These are phyloP conservation scores for Aquilaria malaccensis DNA, from an alignment of 345 rosid species.

Conservation along the genomic window DNA sequence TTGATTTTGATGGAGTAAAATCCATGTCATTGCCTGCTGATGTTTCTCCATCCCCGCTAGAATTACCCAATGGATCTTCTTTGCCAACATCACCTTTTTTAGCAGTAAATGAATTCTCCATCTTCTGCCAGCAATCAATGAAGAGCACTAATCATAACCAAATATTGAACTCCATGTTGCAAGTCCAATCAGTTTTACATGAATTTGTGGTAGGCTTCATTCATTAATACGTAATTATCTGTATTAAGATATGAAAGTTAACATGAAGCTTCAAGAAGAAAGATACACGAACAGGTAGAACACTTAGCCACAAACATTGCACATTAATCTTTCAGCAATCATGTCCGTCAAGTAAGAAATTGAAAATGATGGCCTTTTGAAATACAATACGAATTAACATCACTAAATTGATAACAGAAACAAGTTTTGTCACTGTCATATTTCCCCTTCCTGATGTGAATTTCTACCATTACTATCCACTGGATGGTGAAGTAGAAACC, in stretches of 20 bases:
- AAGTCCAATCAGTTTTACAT: no score
- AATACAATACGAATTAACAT: no score
- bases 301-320: constrained; percentile 5
- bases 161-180: not conserved
- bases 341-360: no score
- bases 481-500: no score
- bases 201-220: no score
- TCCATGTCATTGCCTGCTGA: constrained; percentile 15
- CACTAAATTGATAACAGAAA: no score
- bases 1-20: constrained; percentile 20
- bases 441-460: no score
- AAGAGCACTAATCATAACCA: constrained; percentile 11
- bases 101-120: constrained; percentile 39
- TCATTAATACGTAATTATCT: constrained; percentile 14
- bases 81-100: constrained; percentile 33
- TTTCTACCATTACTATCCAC: no score
- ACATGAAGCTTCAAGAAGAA: not conserved
- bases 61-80: constrained; percentile 32
- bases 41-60: constrained; percentile 18
- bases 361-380: no score
- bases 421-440: no score
- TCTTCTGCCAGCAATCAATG: constrained; percentile 17
- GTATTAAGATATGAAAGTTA: constrained; percentile 14
- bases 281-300: constrained; percentile 6
- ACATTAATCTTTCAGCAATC: not conserved